Base-by-base conservation (phyloP, 2,329 filamentous ascomycete genomes). In the Alternaria longipes region DNA sequence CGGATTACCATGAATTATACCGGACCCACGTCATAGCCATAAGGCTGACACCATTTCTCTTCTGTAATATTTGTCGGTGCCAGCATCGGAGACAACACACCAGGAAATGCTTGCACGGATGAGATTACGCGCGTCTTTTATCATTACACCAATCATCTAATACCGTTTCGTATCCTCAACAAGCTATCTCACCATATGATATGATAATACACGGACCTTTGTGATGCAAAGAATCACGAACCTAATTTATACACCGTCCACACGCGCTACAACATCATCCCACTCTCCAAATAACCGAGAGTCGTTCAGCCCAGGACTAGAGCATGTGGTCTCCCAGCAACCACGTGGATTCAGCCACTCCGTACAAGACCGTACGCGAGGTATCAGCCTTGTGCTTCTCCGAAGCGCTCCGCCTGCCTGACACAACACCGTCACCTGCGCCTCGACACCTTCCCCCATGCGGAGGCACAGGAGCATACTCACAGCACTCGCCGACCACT, bases 351-450 rank as follows among this genome's bases (percentile, higher is more conserved):
- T 11, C 28, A 22, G 12, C 28, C 28, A 34, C 18, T 14, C 45
- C 28, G 45, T 14, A 22, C 8, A 47, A 47, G 45, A 47, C 45
- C 45, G 45, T 28, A 47, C 45, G 28, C 45, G 45, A 47, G 28
- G 22, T 3, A 5, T 32, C n/a, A 1, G 45, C 45, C 7, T 47
- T 20, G 18, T 9, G 18, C 28, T 32, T 26, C 24, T 49, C 24
- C n/a, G 26, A 32, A 18, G 28, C 1, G n/a, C 45, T 34, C 28
- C 28, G 28, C n/a, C 11, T 9, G 22, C 16, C 11, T n/a, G 18
- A 22, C 28, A 49, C 18, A 16, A 22, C 18, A 49, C 45, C n/a
- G 5, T 34, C 45, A 49, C 28, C 18, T 34, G 28, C 6, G 32
- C 45, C 0, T 18, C 28, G 1, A 16, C 12, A 2, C 45, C 18